Percentiles rank a stretch among this genome's conserved stretches.
phyloP scores from a whole-genome alignment of 2,329 filamentous ascomycete genomes.

The Colletotrichum godetiae region DNA sequence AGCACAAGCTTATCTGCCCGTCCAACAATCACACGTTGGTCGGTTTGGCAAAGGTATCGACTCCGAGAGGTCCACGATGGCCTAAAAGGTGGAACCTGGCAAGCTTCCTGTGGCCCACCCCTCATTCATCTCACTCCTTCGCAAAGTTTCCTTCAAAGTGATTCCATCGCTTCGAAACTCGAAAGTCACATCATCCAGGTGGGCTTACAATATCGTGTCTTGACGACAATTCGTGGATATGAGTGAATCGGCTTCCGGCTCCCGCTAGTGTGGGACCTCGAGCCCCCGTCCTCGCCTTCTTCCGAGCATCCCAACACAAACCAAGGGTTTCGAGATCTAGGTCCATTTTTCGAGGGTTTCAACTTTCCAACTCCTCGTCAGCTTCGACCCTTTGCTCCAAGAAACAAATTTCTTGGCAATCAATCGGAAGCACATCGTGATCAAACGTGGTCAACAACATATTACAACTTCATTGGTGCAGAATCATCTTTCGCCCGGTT shows the following conservation, averaged over 20 bases:
- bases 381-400: not conserved
- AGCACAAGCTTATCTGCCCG: constrained; percentile 15
- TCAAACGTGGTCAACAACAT: not conserved
- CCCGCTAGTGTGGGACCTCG: constrained; percentile 5
- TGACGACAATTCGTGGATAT: constrained; percentile 30
- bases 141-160: constrained; percentile 13
- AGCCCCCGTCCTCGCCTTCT: constrained; percentile 7
- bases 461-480: constrained; percentile 5
- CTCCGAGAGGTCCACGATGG: constrained; percentile 25
- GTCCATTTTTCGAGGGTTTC: constrained; percentile 1
- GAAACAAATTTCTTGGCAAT: constrained; percentile 13
- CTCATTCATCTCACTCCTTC: constrained; percentile 9
- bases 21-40: constrained; percentile 29
- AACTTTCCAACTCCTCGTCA: not conserved
- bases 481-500: constrained; percentile 3
- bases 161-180: not conserved
- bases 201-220: not conserved
- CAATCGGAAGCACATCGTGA: constrained; percentile 8
- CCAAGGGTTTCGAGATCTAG: constrained; percentile 1
- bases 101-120: not conserved
- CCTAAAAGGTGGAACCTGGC: constrained; percentile 17
- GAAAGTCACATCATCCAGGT: not conserved
- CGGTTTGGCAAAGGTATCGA: constrained; percentile 19
- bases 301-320: not conserved
- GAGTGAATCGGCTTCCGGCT: not conserved